Evolutionary conservation across 768 basidiomycete genomes (phyloP), one percentile per base, ranked within the genome.

Genomic region (Psilocybe cyanescens): DNA sequence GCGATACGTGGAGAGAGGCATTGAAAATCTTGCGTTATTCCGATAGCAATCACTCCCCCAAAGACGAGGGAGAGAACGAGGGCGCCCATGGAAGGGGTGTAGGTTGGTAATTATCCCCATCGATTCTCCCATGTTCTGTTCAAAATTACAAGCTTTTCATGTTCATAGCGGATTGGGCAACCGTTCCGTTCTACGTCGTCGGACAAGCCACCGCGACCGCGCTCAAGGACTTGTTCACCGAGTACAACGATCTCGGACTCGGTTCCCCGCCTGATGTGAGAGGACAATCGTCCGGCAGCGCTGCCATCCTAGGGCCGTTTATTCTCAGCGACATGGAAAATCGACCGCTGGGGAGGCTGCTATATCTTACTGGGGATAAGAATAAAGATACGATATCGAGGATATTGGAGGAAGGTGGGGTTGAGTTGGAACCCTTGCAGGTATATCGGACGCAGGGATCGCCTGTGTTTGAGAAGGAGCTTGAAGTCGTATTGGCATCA

Each of bases 291-390:
- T 78, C 86, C 2, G 94, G 94, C 3, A 91, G 82, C 14, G 85
- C 84, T n/a, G 87, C 87, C 66, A 76, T 80, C 39, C 85, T 94
- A 11, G 91, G 86, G 0, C 75, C 71, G 14, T 90, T 86, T 68
- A 91, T 95, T 62, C 66, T 89, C 48, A 64, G 70, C 0, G 77
- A 80, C 52, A 19, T 71, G 8, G 55, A 65, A 48, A 52, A 39
- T 16, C 58, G 58, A 58, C 67, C 41, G 8, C 4, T 61, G 4
- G 66, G 59, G 37, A 78, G 69, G 31, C 69, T 95, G 51, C 71
- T 95, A 5, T 94, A 93, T 70, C 81, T 97, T 8, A 92, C 87
- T 9, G 94, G 94, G 19, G 94, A 95, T 81, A 96, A 95, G 78
- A 94, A 92, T 60, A 79, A 85, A 16, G 91, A 93, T 63, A 88